A percentile compares a stretch with the other conserved stretches of the same genome.
phyloP scores from a whole-genome alignment of 1,284 basidiomycete species.

The Cutaneotrichosporon cutaneum region DNA sequence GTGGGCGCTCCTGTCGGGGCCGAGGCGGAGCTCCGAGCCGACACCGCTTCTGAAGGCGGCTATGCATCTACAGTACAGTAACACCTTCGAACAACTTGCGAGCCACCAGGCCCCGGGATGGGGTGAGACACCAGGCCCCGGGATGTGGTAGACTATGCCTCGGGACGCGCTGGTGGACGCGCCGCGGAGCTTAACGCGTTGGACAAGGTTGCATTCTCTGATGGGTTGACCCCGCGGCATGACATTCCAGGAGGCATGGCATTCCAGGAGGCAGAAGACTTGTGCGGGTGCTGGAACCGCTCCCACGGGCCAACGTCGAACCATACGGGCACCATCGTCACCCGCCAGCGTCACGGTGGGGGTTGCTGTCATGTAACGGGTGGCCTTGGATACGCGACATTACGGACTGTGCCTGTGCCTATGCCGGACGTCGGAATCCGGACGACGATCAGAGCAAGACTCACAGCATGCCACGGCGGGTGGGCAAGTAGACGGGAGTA shows the following conservation, averaged over 20 bases:
- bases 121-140: too few species aligned
- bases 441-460: constrained; percentile 1
- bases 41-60: too few species aligned
- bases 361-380: not conserved
- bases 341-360: not conserved
- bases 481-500: too few species aligned
- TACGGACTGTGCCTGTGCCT: not conserved
- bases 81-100: not conserved
- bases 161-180: too few species aligned
- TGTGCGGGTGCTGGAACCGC: too few species aligned
- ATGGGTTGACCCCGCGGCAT: too few species aligned
- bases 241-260: too few species aligned
- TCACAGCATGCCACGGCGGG: too few species aligned
- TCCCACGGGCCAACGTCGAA: not conserved
- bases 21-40: not conserved
- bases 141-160: too few species aligned
- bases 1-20: too few species aligned
- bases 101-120: not conserved
- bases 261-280: too few species aligned
- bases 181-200: too few species aligned
- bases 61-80: not conserved
- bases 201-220: not conserved
- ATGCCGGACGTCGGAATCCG: not conserved
- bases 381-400: constrained; percentile 2
- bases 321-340: not conserved